Conservation (phyloP, 176 grass and related monocot species). For the Otatea glauca region DNA sequence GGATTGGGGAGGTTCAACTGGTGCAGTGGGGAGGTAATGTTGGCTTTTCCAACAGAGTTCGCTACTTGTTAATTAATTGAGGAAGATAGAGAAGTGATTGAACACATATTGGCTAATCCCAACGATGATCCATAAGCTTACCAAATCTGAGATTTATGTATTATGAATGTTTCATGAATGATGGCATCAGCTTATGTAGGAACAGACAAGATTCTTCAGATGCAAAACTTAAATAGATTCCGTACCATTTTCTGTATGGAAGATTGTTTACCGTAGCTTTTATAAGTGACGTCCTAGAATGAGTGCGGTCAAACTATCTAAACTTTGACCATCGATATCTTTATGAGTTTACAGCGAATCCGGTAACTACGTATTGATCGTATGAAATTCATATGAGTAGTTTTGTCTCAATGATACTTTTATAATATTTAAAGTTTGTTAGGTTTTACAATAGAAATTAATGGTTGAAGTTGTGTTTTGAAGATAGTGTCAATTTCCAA, state of each 20-base stretch:
- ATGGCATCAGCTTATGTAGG: not conserved
- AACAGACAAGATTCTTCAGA: too few relatives aligned
- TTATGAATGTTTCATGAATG: not conserved
- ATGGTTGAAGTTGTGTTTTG: not conserved
- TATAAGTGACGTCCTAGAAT: not conserved
- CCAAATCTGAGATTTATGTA: not conserved
- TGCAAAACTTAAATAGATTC: too few relatives aligned
- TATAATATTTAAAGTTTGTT: not conserved
- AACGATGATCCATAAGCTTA: not conserved
- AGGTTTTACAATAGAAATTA: not conserved
- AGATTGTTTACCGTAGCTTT: not conserved
- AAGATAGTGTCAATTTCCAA: too few relatives aligned
- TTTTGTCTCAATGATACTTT: too few relatives aligned
- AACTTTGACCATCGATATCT: not conserved
- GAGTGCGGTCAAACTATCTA: not conserved
- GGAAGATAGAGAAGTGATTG: not conserved
- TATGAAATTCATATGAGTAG: not conserved
- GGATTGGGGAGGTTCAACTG: not conserved
- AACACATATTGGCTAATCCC: not conserved
- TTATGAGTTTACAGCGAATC: not conserved
- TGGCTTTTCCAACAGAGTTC: too few relatives aligned
- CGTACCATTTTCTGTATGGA: too few relatives aligned
- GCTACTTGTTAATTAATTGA: too few relatives aligned
- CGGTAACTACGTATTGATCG: too few relatives aligned
- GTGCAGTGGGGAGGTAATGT: not conserved